Conservation (phyloP, 208 protist species). For the Trypanosoma theileri region DNA sequence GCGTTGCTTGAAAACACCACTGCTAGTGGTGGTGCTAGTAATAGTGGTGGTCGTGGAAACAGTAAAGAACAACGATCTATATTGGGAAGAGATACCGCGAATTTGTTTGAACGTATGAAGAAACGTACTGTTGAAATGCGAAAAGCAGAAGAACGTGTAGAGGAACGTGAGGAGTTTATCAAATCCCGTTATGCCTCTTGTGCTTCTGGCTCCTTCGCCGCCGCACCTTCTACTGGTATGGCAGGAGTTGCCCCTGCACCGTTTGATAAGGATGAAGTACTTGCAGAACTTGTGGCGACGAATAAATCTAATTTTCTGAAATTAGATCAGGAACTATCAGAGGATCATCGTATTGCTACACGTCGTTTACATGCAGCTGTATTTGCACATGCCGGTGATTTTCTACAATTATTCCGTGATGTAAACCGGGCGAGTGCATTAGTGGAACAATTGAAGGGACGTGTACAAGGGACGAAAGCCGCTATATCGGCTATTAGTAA, state of each 20-base stretch:
- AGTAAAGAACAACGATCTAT: background rate
- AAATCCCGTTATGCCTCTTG: constrained; percentile 46
- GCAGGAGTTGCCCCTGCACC: constrained; percentile 1
- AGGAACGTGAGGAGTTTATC: constrained; percentile 50
- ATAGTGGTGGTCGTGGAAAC: background rate
- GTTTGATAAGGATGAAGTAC: constrained; percentile 74
- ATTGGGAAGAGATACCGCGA: constrained; percentile 11
- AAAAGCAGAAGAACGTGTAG: constrained; percentile 25
- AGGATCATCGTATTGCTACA: constrained; percentile 70
- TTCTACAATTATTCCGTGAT: constrained; percentile 81
- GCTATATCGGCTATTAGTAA: constrained; percentile 79
- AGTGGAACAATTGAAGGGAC: constrained; percentile 78
- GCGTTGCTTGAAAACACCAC: background rate
- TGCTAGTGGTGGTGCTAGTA: background rate
- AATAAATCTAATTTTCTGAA: constrained; percentile 66
- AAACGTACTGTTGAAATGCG: constrained; percentile 15
- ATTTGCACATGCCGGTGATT: constrained; percentile 74
- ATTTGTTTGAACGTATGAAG: constrained; percentile 36
- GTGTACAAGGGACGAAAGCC: constrained; percentile 82
- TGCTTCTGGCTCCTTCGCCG: constrained; percentile 3
- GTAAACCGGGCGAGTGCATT: constrained; percentile 68
- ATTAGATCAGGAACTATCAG: constrained; percentile 71
- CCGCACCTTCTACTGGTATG: too few relatives aligned
- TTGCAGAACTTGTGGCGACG: constrained; percentile 56
- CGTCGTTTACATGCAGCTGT: constrained; percentile 65